Conservation (phyloP, 345 rosid genomes). For the Balakata baccata region DNA sequence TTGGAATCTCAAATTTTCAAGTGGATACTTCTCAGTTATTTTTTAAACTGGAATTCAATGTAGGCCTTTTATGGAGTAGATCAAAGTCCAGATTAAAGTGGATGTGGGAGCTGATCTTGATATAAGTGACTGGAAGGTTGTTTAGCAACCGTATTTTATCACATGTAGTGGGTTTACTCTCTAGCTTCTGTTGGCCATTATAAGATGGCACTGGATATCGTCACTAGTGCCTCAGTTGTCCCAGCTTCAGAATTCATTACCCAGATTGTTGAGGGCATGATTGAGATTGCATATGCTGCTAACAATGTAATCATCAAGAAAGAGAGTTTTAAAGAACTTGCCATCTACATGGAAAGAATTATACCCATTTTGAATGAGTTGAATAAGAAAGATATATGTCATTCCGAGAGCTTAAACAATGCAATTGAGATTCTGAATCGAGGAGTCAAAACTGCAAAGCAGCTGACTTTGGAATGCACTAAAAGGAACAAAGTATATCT, state of each 20-base stretch:
- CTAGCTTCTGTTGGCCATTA: slow-evolving; percentile 17
- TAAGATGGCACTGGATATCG: slow-evolving; percentile 42
- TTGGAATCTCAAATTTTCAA: neutral
- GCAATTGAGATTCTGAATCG: slow-evolving; percentile 49
- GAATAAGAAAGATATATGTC: slow-evolving; percentile 29
- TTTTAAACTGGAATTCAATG: slow-evolving; percentile 11
- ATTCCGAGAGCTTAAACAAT: slow-evolving; percentile 43
- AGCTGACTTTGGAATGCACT: slow-evolving; percentile 42
- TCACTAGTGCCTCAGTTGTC: slow-evolving; percentile 32
- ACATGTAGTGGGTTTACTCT: slow-evolving; percentile 16
- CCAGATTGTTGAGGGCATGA: slow-evolving; percentile 39
- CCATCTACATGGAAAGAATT: slow-evolving; percentile 45
- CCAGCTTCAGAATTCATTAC: slow-evolving; percentile 47
- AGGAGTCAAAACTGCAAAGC: slow-evolving; percentile 49
- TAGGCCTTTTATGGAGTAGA: slow-evolving; percentile 12
- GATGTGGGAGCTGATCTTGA: slow-evolving; percentile 7
- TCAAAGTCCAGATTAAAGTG: slow-evolving; percentile 9
- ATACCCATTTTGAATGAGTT: slow-evolving; percentile 54
- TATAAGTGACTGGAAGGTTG: slow-evolving; percentile 2
- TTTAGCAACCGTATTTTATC: slow-evolving; percentile 5
- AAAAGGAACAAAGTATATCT: slow-evolving; percentile 62
- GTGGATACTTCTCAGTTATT: slow-evolving; percentile 7
- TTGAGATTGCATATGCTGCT: slow-evolving; percentile 37
- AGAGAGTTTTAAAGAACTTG: slow-evolving; percentile 52
- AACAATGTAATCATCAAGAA: slow-evolving; percentile 46